Conservation (phyloP, 192 early-diverging fungal species). For the Coemansia sp. region DNA sequence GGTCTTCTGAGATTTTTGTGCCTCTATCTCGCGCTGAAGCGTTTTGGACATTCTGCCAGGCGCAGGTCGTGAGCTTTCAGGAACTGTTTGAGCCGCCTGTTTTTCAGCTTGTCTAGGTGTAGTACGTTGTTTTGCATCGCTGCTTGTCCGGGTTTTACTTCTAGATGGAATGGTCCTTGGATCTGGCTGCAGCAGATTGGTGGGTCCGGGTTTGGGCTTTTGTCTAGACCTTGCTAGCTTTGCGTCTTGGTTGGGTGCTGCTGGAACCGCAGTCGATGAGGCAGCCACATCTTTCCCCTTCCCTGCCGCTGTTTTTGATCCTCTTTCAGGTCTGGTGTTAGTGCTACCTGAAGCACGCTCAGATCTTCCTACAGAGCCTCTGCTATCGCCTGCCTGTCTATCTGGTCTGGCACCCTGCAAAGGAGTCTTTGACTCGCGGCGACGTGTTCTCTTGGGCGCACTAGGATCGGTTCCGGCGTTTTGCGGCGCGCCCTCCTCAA, state of each 20-base stretch:
- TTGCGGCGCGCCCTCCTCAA: background rate
- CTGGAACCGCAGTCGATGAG: background rate
- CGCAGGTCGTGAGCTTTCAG: background rate
- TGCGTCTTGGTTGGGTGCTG: background rate
- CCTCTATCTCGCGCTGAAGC: slow-evolving; percentile 4
- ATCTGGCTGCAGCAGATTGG: background rate
- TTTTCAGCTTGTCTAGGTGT: background rate
- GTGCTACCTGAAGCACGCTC: background rate
- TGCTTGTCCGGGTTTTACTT: background rate
- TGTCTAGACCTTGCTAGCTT: too few species aligned
- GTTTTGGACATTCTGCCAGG: slow-evolving; percentile 5
- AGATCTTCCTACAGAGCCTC: background rate
- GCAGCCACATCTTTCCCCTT: background rate
- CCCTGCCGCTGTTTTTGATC: background rate
- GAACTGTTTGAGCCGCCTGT: background rate
- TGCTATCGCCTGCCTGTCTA: background rate
- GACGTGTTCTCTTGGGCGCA: background rate
- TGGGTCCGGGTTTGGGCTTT: background rate
- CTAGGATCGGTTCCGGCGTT: background rate
- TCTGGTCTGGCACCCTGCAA: background rate
- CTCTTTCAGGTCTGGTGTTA: background rate
- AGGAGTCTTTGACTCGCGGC: background rate
- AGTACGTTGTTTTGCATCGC: background rate
- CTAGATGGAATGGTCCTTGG: background rate
- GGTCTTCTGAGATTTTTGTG: background rate